These are phyloP conservation scores for Hippophae gyantsensis DNA, from an alignment of 306 rosid species.

Conservation along the genomic window DNA sequence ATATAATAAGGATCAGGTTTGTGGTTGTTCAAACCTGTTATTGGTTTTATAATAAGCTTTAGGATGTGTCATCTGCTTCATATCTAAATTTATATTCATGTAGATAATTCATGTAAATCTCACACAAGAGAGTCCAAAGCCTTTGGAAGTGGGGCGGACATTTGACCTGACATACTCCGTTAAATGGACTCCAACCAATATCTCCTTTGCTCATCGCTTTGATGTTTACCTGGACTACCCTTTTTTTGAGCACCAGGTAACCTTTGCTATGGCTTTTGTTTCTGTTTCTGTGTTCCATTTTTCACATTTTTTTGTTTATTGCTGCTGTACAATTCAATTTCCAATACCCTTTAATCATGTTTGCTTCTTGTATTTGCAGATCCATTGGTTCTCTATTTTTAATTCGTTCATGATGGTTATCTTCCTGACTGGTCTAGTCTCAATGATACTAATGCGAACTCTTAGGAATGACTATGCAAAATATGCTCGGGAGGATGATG, in stretches of 20 bases:
- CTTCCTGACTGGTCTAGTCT: conserved; percentile 96
- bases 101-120: conserved; percentile 95
- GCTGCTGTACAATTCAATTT: too few relatives aligned
- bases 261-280: conserved; percentile 1
- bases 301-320: too few relatives aligned
- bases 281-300: too few relatives aligned
- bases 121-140: conserved; percentile 72
- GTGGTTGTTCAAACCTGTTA: conserved; percentile 20
- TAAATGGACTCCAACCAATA: conserved; percentile 68
- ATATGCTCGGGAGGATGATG: conserved; percentile 98
- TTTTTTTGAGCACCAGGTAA: conserved; percentile 96
- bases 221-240: conserved; percentile 95
- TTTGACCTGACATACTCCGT: conserved; percentile 84
- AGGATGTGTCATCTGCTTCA: conserved; percentile 14
- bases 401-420: conserved; percentile 99
- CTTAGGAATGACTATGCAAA: conserved; percentile 97
- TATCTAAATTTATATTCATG: conserved; percentile 18
- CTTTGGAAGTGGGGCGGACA: conserved; percentile 49
- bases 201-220: conserved; percentile 88
- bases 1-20: conserved; percentile 94
- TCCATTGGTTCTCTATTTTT: conserved; percentile 99
- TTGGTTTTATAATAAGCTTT: conserved; percentile 9
- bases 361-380: conserved; percentile 43
- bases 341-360: neutral
- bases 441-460: conserved; percentile 98